Evolutionary conservation across 2,329 filamentous ascomycete species (phyloP), one percentile per base, ranked within the genome.

Genomic region (Fusarium siculi): DNA sequence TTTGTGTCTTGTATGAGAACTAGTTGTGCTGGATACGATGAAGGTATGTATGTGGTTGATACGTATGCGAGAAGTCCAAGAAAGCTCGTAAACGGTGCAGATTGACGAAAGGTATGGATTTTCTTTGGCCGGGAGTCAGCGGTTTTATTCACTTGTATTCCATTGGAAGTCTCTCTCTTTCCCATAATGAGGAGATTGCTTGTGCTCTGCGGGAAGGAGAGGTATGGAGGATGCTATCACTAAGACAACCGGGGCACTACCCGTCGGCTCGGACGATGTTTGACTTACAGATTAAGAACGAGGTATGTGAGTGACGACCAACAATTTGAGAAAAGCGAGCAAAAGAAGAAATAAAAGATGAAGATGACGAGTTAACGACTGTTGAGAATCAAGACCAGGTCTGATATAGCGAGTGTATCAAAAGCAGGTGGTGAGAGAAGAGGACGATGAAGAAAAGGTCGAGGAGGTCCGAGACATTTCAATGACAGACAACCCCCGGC

Each of bases 401-500:
- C 52, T 50, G 59, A 59, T 65, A 40, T 44, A 70, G 67, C 68
- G 69, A 74, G 50, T 23, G 70, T 66, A 74, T 66, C 49, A 67
- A 69, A 60, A 62, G 54, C 39, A 74, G 54, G 58, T 72, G 50
- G 42, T 56, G 64, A 58, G 62, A 57, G 30, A 59, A 56, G 61
- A 64, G 39, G 52, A 75, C 52, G 58, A 32, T 18, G 53, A 74
- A 49, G 62, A 63, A 70, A 61, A 68, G 50, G 55, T 49, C 52
- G 61, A 71, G 63, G 62, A 52, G 53, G 58, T 43, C 58, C 39
- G 37, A 65, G 66, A 65, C 58, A 69, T 65, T 70, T 70, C 66
- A 65, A 69, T 30, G 46, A 69, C 23, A 34, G 63, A 40, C 39
- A 21, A 37, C 14, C 34, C 30, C 53, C 57, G 42, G 55, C 32